Conservation (phyloP, 2,329 filamentous ascomycete genomes). For the Akanthomyces lecanii region DNA sequence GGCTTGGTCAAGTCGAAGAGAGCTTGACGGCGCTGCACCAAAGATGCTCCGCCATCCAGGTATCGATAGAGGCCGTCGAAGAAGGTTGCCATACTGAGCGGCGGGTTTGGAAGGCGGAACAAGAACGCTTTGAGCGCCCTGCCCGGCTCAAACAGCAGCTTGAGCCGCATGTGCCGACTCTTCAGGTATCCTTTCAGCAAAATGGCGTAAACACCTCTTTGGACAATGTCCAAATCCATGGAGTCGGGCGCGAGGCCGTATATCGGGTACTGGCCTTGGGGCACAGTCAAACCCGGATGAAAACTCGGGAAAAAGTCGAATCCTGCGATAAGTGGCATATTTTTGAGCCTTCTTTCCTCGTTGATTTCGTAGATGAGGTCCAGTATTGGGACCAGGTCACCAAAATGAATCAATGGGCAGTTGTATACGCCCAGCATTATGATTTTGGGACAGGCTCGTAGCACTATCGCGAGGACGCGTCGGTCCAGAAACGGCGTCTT, state of each 20-base stretch:
- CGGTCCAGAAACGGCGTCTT: constrained; percentile 31
- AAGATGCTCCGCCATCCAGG: constrained; percentile 18
- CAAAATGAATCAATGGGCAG: constrained; percentile 35
- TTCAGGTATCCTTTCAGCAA: constrained; percentile 34
- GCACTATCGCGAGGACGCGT: constrained; percentile 32
- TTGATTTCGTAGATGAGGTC: constrained; percentile 37
- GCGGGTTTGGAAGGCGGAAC: constrained; percentile 26
- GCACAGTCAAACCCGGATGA: constrained; percentile 26
- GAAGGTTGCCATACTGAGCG: constrained; percentile 28
- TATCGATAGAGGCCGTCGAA: constrained; percentile 33
- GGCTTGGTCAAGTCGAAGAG: constrained; percentile 33
- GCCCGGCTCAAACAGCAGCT: constrained; percentile 28
- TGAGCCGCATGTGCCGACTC: constrained; percentile 26
- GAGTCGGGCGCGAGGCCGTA: constrained; percentile 32
- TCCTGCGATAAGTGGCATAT: constrained; percentile 20
- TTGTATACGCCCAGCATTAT: constrained; percentile 34
- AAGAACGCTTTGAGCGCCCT: constrained; percentile 30
- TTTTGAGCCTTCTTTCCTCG: constrained; percentile 17
- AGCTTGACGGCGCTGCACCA: constrained; percentile 19
- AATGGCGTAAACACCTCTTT: constrained; percentile 32
- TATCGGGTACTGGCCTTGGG: neutral
- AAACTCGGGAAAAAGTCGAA: constrained; percentile 35
- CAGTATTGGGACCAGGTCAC: constrained; percentile 31
- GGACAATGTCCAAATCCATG: constrained; percentile 24
- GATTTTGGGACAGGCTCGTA: constrained; percentile 30